These are phyloP conservation scores for Geotrichum restrictum DNA, from an alignment of 1,139 yeast species.

Conservation along the genomic window DNA sequence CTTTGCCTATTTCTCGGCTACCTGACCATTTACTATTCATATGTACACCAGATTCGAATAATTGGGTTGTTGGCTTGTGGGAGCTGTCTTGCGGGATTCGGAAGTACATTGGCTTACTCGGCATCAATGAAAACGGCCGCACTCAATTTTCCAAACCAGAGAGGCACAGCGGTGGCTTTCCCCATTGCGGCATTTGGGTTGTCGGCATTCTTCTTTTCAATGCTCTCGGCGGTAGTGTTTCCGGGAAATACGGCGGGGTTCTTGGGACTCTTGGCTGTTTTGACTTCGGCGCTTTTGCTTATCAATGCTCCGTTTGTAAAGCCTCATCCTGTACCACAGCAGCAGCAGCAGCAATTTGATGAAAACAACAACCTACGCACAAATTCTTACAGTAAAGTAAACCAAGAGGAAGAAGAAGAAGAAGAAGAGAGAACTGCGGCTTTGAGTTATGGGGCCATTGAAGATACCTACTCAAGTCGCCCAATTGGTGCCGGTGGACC, in stretches of 20 bases:
- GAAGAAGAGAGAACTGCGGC: neutral
- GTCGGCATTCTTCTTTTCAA: conserved; percentile 38
- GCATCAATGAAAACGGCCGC: conserved; percentile 39
- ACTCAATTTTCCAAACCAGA: conserved; percentile 35
- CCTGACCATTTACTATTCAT: conserved; percentile 28
- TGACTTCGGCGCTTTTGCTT: conserved; percentile 32
- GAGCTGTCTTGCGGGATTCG: conserved; percentile 35
- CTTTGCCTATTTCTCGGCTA: conserved; percentile 31
- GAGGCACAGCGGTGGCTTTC: conserved; percentile 39
- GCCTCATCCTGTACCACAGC: conserved; percentile 21
- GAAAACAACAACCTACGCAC: neutral
- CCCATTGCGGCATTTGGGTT: conserved; percentile 41
- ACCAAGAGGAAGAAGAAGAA: neutral
- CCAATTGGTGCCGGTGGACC: neutral
- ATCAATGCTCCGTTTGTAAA: conserved; percentile 33
- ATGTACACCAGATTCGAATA: conserved; percentile 24
- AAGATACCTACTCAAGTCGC: neutral
- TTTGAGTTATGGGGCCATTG: neutral
- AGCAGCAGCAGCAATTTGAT: neutral
- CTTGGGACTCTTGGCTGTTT: conserved; percentile 31
- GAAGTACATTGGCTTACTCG: conserved; percentile 35
- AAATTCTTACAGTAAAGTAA: neutral
- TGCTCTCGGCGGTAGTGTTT: conserved; percentile 31
- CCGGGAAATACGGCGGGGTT: conserved; percentile 37
- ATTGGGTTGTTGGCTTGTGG: conserved; percentile 31